phyloP scores from a whole-genome alignment of 1,284 basidiomycete genomes.

The Coniferiporia sulphurascens region DNA sequence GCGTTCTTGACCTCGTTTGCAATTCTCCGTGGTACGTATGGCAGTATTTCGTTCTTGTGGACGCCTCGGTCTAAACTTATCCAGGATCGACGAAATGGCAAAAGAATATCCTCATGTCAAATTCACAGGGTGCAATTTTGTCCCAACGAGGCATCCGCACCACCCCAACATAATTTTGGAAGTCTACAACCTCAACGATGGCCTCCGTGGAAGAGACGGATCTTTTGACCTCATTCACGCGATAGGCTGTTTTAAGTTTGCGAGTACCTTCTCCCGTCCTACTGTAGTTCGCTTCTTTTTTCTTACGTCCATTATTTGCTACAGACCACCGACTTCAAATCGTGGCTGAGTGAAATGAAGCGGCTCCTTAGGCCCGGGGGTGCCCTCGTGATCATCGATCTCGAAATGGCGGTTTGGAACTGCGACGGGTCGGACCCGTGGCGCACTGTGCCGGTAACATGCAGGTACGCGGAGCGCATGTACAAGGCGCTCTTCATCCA shows the following conservation, averaged over 20 bases:
- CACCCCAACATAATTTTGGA: slow-evolving; percentile 14
- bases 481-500: not conserved
- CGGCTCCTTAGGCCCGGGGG: slow-evolving; percentile 14
- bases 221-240: slow-evolving; percentile 16
- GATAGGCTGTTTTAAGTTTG: slow-evolving; percentile 15
- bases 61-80: not conserved
- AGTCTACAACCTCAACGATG: slow-evolving; percentile 16
- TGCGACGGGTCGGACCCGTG: slow-evolving; percentile 12
- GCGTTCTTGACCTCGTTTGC: slow-evolving; percentile 15
- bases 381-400: slow-evolving; percentile 9
- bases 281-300: not conserved
- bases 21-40: slow-evolving; percentile 16
- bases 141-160: slow-evolving; percentile 16
- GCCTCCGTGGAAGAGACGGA: slow-evolving; percentile 14
- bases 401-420: slow-evolving; percentile 16
- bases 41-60: not conserved
- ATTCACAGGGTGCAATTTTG: slow-evolving; percentile 16
- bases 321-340: slow-evolving; percentile 16
- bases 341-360: slow-evolving; percentile 11
- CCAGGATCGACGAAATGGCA: slow-evolving; percentile 19
- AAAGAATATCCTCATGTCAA: slow-evolving; percentile 18
- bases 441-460: not conserved
- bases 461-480: slow-evolving; percentile 3
- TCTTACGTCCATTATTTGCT: not conserved
- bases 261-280: not conserved